Conservation (phyloP, 2,329 filamentous ascomycete species). For the Pseudogymnoascus sp. region DNA sequence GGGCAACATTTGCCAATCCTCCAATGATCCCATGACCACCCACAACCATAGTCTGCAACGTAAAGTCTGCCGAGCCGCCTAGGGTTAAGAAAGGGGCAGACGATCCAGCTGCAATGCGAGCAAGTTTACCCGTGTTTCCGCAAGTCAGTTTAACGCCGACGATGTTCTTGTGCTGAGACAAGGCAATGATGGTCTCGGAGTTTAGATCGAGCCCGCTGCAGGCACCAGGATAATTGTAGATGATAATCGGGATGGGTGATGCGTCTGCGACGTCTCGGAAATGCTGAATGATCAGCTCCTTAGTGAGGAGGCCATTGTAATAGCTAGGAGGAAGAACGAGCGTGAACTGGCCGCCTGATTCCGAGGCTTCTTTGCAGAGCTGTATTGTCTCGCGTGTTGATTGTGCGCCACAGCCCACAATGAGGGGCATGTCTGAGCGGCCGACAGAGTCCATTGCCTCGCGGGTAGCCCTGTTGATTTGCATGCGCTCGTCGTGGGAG, state of each 20-base stretch:
- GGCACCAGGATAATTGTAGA: slow-evolving; percentile 41
- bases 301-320: slow-evolving; percentile 47
- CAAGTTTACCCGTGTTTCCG: slow-evolving; percentile 48
- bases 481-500: slow-evolving; percentile 47
- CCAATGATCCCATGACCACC: slow-evolving; percentile 62
- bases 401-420: slow-evolving; percentile 55
- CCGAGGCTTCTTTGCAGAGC: slow-evolving; percentile 50
- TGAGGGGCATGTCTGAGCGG: slow-evolving; percentile 47
- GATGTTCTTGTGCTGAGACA: slow-evolving; percentile 31
- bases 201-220: slow-evolving; percentile 36
- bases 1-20: slow-evolving; percentile 60
- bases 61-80: slow-evolving; percentile 64
- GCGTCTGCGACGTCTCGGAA: slow-evolving; percentile 45
- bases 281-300: slow-evolving; percentile 44
- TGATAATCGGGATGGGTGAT: slow-evolving; percentile 35
- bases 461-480: slow-evolving; percentile 48
- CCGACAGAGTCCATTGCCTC: slow-evolving; percentile 49
- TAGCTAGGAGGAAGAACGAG: slow-evolving; percentile 57
- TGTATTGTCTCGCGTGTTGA: slow-evolving; percentile 55
- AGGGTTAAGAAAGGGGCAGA: slow-evolving; percentile 56
- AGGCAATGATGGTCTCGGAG: slow-evolving; percentile 38
- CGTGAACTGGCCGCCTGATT: slow-evolving; percentile 53
- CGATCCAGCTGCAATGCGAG: slow-evolving; percentile 43
- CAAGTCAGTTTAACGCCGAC: slow-evolving; percentile 32
- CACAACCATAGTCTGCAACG: slow-evolving; percentile 56